Conservation (phyloP, 208 protist genomes). For the Wallacemonas sp. region DNA sequence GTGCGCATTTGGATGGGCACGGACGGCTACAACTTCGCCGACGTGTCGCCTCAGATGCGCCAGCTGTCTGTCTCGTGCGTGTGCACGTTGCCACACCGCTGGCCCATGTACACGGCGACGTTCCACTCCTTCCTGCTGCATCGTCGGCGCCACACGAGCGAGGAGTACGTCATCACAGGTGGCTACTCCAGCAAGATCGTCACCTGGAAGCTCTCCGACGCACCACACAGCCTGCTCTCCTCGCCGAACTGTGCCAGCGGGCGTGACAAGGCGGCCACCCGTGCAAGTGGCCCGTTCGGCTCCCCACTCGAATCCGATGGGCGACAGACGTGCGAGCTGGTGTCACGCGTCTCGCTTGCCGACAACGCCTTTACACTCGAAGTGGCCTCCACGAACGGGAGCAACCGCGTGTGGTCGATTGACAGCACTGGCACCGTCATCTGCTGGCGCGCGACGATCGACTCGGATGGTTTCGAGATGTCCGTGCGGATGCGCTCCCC, state of each 20-base stretch:
- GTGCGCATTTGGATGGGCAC: slow-evolving; percentile 57
- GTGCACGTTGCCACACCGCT: slow-evolving; percentile 62
- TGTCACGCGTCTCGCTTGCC: slow-evolving; percentile 3
- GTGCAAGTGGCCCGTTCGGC: slow-evolving; percentile 21
- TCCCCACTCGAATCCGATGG: neutral
- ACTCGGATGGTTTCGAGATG: slow-evolving; percentile 56
- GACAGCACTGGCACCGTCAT: slow-evolving; percentile 56
- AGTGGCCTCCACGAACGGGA: slow-evolving; percentile 50
- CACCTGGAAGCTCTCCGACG: slow-evolving; percentile 35
- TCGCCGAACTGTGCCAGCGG: no score
- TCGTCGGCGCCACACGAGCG: slow-evolving; percentile 2
- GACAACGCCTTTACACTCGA: slow-evolving; percentile 41
- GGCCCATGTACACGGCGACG: slow-evolving; percentile 64
- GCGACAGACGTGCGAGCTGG: slow-evolving; percentile 6
- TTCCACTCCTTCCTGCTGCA: slow-evolving; percentile 47
- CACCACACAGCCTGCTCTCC: slow-evolving; percentile 1
- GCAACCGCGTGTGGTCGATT: slow-evolving; percentile 74
- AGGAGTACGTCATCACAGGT: slow-evolving; percentile 69
- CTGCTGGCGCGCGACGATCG: slow-evolving; percentile 58
- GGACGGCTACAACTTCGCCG: slow-evolving; percentile 19
- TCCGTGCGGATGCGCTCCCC: slow-evolving; percentile 28
- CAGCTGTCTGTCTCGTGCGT: slow-evolving; percentile 26
- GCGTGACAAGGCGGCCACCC: slow-evolving; percentile 31
- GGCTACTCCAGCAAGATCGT: slow-evolving; percentile 66
- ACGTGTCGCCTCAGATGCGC: slow-evolving; percentile 9